Evolutionary conservation across 1,139 yeast genomes (phyloP), one percentile per base, ranked within the genome.

Genomic region (Geotrichum macrosporum): DNA sequence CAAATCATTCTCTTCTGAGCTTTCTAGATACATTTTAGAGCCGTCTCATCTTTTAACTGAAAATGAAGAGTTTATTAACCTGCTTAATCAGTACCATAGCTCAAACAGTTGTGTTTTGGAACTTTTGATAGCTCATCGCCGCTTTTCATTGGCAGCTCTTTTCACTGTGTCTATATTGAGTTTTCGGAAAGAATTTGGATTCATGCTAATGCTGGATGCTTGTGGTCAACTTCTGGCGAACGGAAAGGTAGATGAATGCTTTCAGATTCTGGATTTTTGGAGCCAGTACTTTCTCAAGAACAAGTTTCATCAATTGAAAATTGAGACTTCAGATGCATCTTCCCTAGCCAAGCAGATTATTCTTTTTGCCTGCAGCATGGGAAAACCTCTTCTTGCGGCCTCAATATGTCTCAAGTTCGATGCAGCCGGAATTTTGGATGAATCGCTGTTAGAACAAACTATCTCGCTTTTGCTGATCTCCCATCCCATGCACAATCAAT

Each of bases 331-430:
- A 2, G 47, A 44, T 16, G 34, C 39, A 3, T 10, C 15, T 3
- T 20, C 22, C 10, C 27, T 37, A 12, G 41, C 48, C 18, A 22
- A 29, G 3, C n/a, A 22, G 13, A 21, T 45, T n/a, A 24, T 45
- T 3, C 20, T 15, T 12, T 29, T 35, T 13, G 37, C 36, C 9
- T 40, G 45, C 15, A 31, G 18, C 12, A 36, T 33, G 22, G 50
- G 47, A n/a, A 43, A 51, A 18, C 56, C 60, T 3, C 45, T 57
- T 10, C 45, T 56, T 13, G 56, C 56, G 2, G 53, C 58, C 5
- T 51, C 59, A 1, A 41, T 55, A 8, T 46, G 52, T 33, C 42
- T 52, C n/a, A 36, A 51, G 32, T 45, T 57, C 19, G 40, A 35
- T 39, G 19, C 45, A 30, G 29, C 42, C 27, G 16, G 33, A 34